phyloP scores from a whole-genome alignment of 257 asterid genomes.

The Coffea eugenioides region DNA sequence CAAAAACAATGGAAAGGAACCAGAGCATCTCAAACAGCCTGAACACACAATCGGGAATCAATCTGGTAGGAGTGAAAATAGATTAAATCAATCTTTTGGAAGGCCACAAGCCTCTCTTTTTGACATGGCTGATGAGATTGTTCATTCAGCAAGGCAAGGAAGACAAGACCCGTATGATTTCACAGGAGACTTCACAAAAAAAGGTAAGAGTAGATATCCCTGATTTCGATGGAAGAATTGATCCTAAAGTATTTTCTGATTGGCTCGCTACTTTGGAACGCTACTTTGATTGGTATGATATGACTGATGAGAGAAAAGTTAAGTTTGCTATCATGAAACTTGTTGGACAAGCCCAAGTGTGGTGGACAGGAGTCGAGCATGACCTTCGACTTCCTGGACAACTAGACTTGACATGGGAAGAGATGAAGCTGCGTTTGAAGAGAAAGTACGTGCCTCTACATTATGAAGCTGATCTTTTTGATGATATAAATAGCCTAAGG shows the following conservation, averaged over 20 bases:
- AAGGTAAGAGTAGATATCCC: not conserved
- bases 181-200: not conserved
- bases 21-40: fast-evolving
- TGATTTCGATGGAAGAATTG: not conserved
- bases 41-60: not conserved
- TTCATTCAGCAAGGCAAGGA: not conserved
- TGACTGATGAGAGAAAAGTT: not conserved
- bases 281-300: not conserved
- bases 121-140: not conserved
- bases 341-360: not conserved
- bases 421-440: not conserved
- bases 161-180: not conserved
- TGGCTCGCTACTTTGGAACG: not conserved
- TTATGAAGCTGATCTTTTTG: not conserved
- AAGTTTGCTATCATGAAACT: not conserved
- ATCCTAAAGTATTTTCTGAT: not conserved
- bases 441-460: not conserved
- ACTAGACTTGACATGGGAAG: not conserved
- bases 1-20: not conserved
- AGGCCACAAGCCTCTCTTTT: not conserved
- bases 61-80: not conserved
- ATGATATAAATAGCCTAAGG: not conserved
- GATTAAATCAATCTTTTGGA: not conserved
- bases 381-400: not conserved
- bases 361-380: not conserved